Base-by-base conservation (phyloP, 495 filamentous ascomycete species). In the Lasiosphaeris hirsuta region DNA sequence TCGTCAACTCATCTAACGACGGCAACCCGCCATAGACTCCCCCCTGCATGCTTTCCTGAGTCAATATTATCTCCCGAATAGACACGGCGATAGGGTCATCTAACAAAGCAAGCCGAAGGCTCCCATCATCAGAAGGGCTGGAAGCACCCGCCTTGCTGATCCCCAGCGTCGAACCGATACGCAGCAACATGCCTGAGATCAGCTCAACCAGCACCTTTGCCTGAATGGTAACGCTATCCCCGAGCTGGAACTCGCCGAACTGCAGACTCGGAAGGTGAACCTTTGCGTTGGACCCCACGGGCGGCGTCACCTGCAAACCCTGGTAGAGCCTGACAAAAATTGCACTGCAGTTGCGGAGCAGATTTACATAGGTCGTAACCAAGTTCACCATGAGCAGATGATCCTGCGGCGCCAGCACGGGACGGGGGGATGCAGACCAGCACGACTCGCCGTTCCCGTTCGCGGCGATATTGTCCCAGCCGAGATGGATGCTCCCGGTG, bases 221-320 rank as follows among this genome's bases (percentile, higher is more conserved):
- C 36, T 57, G 54, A n/a, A 57, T 57, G 37, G 44, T 11, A 36
- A 57, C 19, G 37, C 50, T 57, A 39, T 57, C 50, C 45, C 50
- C 54, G 37, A 57, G 45, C 54, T 49, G 44, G 37, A 57, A 57
- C 17, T 57, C 54, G 18, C 54, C 54, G 34, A 57, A 57, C 14
- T 57, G 54, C 45, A 57, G 37, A 37, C 36, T 42, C 37, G 54
- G 54, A 10, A 57, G 44, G 18, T 19, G 30, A 2, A 57, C 45
- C 37, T 34, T 39, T 4, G 45, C 35, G 4, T 49, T 30, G 10
- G 46, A 50, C 45, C 43, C 46, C 7, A 46, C 11, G n/a, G 54
- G 33, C 18, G 54, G 46, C 10, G 45, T 36, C n/a, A 57, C 36
- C 39, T 57, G 35, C 14, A 57, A 46, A 4, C 37, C 54, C 9